phyloP scores from a whole-genome alignment of 192 early-diverging fungal genomes.

The Geosiphon pyriformis region DNA sequence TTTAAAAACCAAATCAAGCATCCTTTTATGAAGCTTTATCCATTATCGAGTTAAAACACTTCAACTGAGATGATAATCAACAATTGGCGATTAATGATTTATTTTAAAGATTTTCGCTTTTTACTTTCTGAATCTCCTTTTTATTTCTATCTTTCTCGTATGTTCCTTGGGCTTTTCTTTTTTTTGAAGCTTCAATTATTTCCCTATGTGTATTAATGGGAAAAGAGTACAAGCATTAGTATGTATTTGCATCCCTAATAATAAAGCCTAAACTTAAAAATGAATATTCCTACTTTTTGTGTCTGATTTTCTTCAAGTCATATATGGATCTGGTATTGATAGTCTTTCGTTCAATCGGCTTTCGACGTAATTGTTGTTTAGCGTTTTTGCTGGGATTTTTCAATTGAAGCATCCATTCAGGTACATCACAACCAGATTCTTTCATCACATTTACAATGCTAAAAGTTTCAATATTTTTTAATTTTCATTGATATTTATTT shows the following conservation, averaged over 20 bases:
- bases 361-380: constrained; percentile 58
- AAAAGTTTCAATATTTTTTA: background rate
- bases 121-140: too few relatives aligned
- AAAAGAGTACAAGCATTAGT: too few relatives aligned
- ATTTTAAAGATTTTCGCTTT: too few relatives aligned
- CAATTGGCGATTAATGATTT: too few relatives aligned
- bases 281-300: constrained; percentile 45
- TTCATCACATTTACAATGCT: constrained; percentile 96
- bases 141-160: too few relatives aligned
- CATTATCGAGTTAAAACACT: too few relatives aligned
- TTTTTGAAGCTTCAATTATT: constrained; percentile 37
- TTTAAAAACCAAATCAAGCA: too few relatives aligned
- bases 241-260: too few relatives aligned
- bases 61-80: too few relatives aligned
- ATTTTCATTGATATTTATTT: background rate
- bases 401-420: constrained; percentile 95
- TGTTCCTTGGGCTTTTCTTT: constrained; percentile 34
- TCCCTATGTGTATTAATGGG: constrained; percentile 17
- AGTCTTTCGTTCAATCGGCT: constrained; percentile 54
- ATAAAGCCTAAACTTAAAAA: background rate
- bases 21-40: too few relatives aligned
- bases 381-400: constrained; percentile 60
- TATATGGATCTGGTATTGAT: constrained; percentile 67
- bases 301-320: constrained; percentile 53
- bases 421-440: constrained; percentile 90